phyloP scores from a whole-genome alignment of 371 early-diverging fungal species.

The Polyrhizophydium stewartii region DNA sequence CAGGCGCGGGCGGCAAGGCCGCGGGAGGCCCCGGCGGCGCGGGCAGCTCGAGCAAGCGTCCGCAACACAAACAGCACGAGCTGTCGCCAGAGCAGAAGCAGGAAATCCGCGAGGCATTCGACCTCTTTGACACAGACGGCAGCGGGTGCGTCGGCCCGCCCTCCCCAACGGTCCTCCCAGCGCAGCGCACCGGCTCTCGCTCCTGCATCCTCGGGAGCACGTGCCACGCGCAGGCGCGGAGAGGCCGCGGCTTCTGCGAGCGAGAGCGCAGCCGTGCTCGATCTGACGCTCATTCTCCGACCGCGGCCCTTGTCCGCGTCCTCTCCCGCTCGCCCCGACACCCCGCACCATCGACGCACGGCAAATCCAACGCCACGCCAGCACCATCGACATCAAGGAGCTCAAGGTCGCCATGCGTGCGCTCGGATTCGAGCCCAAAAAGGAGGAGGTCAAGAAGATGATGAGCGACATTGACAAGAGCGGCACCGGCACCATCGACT shows the following conservation, averaged over 20 bases:
- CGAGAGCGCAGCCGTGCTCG: too few relatives aligned
- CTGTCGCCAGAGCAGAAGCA: conserved; percentile 50
- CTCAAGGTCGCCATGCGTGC: conserved; percentile 39
- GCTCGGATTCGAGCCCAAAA: conserved; percentile 36
- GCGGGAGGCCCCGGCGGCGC: background rate
- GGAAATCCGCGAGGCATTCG: conserved; percentile 59
- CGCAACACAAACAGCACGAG: conserved; percentile 15
- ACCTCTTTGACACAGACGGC: conserved; percentile 69
- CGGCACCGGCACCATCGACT: conserved; percentile 39
- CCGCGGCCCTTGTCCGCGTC: too few relatives aligned
- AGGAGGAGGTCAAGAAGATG: conserved; percentile 39
- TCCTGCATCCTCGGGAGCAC: too few relatives aligned
- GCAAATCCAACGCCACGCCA: background rate
- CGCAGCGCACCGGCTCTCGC: too few relatives aligned
- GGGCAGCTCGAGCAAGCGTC: too few relatives aligned
- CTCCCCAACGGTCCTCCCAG: too few relatives aligned
- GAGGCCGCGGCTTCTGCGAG: too few relatives aligned
- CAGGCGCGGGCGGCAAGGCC: background rate
- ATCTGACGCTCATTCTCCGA: too few relatives aligned
- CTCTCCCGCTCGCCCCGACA: too few relatives aligned
- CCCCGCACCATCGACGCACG: too few relatives aligned
- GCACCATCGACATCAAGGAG: conserved; percentile 33
- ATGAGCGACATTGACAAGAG: conserved; percentile 33
- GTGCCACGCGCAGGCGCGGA: too few relatives aligned
- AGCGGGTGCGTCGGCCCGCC: conserved; percentile 34